Percentiles rank a stretch among this genome's conserved stretches.
These are phyloP conservation scores for Cenchrus purpureus DNA, from an alignment of 176 grass and related monocot genomes.

Conservation along the genomic window DNA sequence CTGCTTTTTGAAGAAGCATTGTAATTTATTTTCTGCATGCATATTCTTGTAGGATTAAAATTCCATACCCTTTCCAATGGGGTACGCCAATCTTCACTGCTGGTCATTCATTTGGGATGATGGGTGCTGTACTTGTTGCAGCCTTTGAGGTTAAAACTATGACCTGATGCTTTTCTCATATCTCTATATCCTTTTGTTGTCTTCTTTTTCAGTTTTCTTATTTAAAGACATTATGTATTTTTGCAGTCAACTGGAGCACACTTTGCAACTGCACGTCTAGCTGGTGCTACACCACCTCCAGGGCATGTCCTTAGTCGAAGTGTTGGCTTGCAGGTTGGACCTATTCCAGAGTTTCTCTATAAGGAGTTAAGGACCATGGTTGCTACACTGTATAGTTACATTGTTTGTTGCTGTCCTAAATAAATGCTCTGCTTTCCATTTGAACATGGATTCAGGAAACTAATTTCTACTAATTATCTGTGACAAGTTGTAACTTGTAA, in stretches of 20 bases:
- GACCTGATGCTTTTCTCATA: slow-evolving; percentile 2
- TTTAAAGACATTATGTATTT: slow-evolving; percentile 18
- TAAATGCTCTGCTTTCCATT: neutral
- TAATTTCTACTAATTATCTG: neutral
- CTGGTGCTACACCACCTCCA: slow-evolving; percentile 94
- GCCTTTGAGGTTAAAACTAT: slow-evolving; percentile 76
- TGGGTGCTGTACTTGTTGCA: slow-evolving; percentile 98
- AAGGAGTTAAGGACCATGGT: neutral
- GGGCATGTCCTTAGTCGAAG: slow-evolving; percentile 82
- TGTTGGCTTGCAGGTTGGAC: slow-evolving; percentile 85
- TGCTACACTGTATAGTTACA: neutral
- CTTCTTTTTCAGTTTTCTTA: slow-evolving; percentile 28
- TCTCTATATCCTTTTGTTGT: slow-evolving; percentile 12
- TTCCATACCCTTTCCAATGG: slow-evolving; percentile 97
- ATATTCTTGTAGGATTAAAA: slow-evolving; percentile 78
- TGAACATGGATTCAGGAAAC: slow-evolving; percentile 15
- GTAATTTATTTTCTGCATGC: slow-evolving; percentile 27
- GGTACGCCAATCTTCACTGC: slow-evolving; percentile 90
- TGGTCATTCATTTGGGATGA: slow-evolving; percentile 97
- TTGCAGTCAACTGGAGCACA: slow-evolving; percentile 92
- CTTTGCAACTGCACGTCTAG: slow-evolving; percentile 87
- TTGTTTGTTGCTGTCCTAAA: neutral
- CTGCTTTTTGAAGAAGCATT: slow-evolving; percentile 27
- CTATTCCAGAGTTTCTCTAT: slow-evolving; percentile 23
- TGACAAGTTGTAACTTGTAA: slow-evolving; percentile 24